Evolutionary conservation across 148 eudicot species (phyloP).

Genomic region (Spergularia marina): DNA sequence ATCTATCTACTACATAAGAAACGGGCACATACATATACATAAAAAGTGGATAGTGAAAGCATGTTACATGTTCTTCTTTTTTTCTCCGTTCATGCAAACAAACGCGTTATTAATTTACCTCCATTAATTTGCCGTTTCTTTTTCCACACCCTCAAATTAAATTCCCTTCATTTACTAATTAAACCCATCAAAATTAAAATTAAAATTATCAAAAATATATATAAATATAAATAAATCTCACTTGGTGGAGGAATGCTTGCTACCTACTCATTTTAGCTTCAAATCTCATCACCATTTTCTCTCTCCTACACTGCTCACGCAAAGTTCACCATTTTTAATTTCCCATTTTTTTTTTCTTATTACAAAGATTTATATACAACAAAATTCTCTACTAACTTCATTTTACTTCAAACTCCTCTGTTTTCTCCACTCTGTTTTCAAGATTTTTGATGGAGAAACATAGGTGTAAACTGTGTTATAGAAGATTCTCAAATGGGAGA

Average conservation of each 20-base stretch:
- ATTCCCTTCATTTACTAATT: too few species aligned
- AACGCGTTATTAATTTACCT: slow-evolving; percentile 24
- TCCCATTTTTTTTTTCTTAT: background rate
- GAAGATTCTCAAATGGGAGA: slow-evolving; percentile 59
- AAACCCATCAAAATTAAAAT: background rate
- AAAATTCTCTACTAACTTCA: background rate
- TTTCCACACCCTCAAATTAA: background rate
- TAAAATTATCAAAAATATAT: background rate
- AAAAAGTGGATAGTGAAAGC: background rate
- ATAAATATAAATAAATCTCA: slow-evolving; percentile 19
- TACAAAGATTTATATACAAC: too few species aligned
- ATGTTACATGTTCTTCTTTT: slow-evolving; percentile 27
- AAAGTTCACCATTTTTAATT: slow-evolving; percentile 27
- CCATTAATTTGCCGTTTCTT: slow-evolving; percentile 29
- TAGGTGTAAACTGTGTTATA: slow-evolving; percentile 60
- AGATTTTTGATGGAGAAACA: slow-evolving; percentile 46
- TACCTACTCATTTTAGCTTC: slow-evolving; percentile 58
- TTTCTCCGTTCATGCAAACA: slow-evolving; percentile 24
- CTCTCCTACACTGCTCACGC: slow-evolving; percentile 26
- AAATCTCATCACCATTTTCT: slow-evolving; percentile 30
- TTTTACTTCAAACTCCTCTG: background rate
- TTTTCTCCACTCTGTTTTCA: background rate
- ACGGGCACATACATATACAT: too few species aligned
- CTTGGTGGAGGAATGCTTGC: slow-evolving; percentile 75
- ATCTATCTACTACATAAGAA: too few species aligned